These are phyloP conservation scores for Scenedesmus sp. DNA, from an alignment of 163 green algal genomes.

Conservation along the genomic window DNA sequence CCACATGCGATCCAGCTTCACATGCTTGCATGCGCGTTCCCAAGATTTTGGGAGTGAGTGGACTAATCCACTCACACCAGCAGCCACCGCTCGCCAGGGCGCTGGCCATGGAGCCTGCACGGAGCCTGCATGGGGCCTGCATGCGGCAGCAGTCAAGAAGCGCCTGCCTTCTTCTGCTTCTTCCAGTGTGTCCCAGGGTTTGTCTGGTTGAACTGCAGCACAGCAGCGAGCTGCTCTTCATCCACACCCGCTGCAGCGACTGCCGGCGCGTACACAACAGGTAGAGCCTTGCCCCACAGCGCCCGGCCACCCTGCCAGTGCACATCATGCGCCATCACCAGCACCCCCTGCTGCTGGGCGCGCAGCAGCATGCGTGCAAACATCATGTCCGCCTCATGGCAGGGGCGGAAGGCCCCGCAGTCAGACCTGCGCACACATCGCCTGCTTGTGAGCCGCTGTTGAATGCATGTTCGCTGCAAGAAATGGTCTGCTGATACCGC, in stretches of 20 bases:
- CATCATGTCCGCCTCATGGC: slow-evolving; percentile 60
- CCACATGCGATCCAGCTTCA: too few species aligned
- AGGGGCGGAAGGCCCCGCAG: slow-evolving; percentile 60
- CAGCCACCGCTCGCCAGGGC: too few species aligned
- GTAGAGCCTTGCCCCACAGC: slow-evolving; percentile 54
- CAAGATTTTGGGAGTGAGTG: too few species aligned
- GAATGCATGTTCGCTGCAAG: neutral
- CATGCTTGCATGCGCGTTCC: too few species aligned
- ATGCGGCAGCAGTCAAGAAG: neutral
- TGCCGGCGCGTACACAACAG: slow-evolving; percentile 47
- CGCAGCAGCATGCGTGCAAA: slow-evolving; percentile 56
- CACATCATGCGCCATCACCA: slow-evolving; percentile 60
- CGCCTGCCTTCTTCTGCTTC: slow-evolving; percentile 31
- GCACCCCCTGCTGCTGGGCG: slow-evolving; percentile 49
- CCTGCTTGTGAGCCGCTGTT: neutral
- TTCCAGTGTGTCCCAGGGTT: slow-evolving; percentile 60
- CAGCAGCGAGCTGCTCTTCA: slow-evolving; percentile 19
- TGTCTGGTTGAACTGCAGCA: slow-evolving; percentile 65
- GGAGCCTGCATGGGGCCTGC: too few species aligned
- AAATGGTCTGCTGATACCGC: neutral
- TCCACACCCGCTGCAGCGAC: slow-evolving; percentile 50
- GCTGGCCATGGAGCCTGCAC: too few species aligned
- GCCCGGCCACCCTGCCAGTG: slow-evolving; percentile 49
- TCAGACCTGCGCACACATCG: slow-evolving; percentile 35
- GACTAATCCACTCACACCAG: too few species aligned